Evolutionary conservation across 176 grass and related monocot genomes (phyloP).

Genomic region (Typha latifolia): DNA sequence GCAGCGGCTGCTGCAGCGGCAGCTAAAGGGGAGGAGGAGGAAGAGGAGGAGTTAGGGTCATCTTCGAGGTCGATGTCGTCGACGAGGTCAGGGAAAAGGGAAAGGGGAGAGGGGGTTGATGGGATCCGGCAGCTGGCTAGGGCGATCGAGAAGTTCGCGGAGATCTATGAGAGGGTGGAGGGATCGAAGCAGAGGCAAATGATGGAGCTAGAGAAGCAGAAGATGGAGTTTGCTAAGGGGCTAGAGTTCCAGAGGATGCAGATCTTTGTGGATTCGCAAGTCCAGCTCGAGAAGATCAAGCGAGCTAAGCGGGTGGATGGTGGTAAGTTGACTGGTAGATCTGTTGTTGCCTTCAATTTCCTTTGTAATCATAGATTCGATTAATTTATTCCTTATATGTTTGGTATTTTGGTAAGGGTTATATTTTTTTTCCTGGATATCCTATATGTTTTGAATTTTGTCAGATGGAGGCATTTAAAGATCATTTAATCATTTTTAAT

Average conservation of each 20-base stretch:
- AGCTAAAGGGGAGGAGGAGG: slow-evolving; percentile 30
- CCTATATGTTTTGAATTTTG: neutral
- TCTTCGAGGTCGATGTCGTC: slow-evolving; percentile 36
- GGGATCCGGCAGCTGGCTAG: slow-evolving; percentile 56
- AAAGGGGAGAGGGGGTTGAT: slow-evolving; percentile 14
- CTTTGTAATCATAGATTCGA: slow-evolving; percentile 44
- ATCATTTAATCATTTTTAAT: neutral
- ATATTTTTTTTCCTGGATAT: neutral
- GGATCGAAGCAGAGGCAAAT: slow-evolving; percentile 57
- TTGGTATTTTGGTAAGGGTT: slow-evolving; percentile 29
- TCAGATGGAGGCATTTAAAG: neutral
- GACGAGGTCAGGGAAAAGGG: slow-evolving; percentile 14
- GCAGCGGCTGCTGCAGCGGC: slow-evolving; percentile 28
- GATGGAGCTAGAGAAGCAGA: slow-evolving; percentile 72
- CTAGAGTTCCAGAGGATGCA: slow-evolving; percentile 89
- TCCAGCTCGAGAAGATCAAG: slow-evolving; percentile 67
- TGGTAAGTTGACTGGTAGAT: slow-evolving; percentile 42
- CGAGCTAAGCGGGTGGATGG: slow-evolving; percentile 39
- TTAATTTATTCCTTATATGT: slow-evolving; percentile 18
- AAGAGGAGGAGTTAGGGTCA: slow-evolving; percentile 27
- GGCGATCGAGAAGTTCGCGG: slow-evolving; percentile 64
- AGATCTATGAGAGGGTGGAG: slow-evolving; percentile 93
- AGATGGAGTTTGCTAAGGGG: slow-evolving; percentile 67
- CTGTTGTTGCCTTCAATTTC: slow-evolving; percentile 45
- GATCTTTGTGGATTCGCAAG: slow-evolving; percentile 71